These are phyloP conservation scores for Solanum megistacrolobum DNA, from an alignment of 257 asterid genomes.

Conservation along the genomic window DNA sequence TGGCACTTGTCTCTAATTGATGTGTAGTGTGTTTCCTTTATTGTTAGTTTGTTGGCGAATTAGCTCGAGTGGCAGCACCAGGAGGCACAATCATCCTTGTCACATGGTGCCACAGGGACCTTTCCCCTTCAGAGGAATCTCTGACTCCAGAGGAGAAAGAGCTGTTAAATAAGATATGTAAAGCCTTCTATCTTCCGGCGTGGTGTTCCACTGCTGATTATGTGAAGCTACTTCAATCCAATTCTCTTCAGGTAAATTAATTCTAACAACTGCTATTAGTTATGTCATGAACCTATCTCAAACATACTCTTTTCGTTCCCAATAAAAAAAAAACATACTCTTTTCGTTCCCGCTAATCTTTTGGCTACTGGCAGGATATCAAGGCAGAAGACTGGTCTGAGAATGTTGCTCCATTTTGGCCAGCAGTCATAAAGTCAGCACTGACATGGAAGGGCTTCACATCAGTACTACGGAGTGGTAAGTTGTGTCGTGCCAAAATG, in stretches of 20 bases:
- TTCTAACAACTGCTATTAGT: background rate
- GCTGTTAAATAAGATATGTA: constrained; percentile 57
- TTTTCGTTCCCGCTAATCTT: background rate
- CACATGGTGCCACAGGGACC: constrained; percentile 98
- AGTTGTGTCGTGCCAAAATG: background rate
- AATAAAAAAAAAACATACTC: background rate
- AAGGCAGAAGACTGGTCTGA: constrained; percentile 85
- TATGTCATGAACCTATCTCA: background rate
- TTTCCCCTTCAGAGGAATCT: constrained; percentile 59
- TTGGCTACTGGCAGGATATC: constrained; percentile 45
- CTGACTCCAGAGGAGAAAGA: constrained; percentile 52
- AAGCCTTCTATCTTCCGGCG: constrained; percentile 75
- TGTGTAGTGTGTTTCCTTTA: background rate
- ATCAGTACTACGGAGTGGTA: constrained; percentile 73
- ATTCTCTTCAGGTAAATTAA: constrained; percentile 55
- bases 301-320: background rate
- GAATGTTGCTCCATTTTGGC: constrained; percentile 95
- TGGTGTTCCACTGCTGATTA: constrained; percentile 93
- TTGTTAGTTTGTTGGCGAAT: constrained; percentile 72
- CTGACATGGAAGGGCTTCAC: constrained; percentile 85
- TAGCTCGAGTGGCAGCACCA: constrained; percentile 89
- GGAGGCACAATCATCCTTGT: constrained; percentile 88
- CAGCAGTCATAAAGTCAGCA: constrained; percentile 83
- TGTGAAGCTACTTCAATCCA: constrained; percentile 58
- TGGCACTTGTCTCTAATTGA: background rate